phyloP scores from a whole-genome alignment of 2,329 filamentous ascomycete genomes.

The Phaeosphaeria sp. region DNA sequence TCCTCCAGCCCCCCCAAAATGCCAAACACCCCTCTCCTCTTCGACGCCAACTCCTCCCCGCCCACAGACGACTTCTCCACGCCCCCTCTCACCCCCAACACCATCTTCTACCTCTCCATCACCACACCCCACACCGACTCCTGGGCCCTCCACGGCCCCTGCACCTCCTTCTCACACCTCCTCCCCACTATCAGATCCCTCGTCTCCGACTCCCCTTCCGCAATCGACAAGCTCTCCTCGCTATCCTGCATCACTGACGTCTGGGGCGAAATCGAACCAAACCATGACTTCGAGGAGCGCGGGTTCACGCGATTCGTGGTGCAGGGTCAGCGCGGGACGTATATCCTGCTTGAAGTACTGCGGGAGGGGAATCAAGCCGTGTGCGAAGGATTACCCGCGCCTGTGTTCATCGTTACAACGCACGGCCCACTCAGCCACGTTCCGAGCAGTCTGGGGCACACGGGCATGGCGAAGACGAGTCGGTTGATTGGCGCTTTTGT shows the following conservation, averaged over 20 bases:
- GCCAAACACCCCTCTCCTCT: neutral
- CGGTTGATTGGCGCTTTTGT: constrained; percentile 13
- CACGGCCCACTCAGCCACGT: constrained; percentile 19
- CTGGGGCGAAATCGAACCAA: constrained; percentile 6
- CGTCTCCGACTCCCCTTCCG: constrained; percentile 21
- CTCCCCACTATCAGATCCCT: constrained; percentile 19
- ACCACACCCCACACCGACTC: constrained; percentile 29
- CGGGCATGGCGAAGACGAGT: neutral
- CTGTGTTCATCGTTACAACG: constrained; percentile 25
- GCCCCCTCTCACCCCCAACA: constrained; percentile 4
- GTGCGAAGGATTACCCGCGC: constrained; percentile 11
- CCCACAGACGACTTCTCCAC: constrained; percentile 22
- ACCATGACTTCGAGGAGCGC: constrained; percentile 2
- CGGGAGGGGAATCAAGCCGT: constrained; percentile 17
- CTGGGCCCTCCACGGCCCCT: constrained; percentile 25
- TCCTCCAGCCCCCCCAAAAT: neutral
- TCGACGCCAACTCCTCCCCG: neutral
- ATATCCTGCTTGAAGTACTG: constrained; percentile 18
- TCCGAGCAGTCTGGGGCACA: constrained; percentile 10
- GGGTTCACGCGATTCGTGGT: constrained; percentile 22
- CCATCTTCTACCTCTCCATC: constrained; percentile 34
- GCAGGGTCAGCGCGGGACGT: constrained; percentile 21
- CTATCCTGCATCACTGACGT: constrained; percentile 9
- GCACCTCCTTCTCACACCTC: constrained; percentile 20
- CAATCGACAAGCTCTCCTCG: constrained; percentile 26